These are phyloP conservation scores for Ophiostoma sp. DNA, from an alignment of 2,329 filamentous ascomycete genomes.

Conservation along the genomic window DNA sequence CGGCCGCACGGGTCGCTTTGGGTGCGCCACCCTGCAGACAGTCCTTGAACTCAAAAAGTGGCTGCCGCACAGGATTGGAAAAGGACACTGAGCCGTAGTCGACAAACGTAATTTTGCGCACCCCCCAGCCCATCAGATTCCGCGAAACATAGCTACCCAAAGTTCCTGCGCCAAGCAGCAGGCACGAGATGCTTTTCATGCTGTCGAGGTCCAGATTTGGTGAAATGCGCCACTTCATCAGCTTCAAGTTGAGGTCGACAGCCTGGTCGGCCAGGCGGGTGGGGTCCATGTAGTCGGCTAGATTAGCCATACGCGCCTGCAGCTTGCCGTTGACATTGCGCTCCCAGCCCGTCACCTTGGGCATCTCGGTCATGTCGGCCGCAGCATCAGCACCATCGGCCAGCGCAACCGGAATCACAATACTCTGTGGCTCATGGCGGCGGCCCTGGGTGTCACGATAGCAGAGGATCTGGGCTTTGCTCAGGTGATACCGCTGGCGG, in stretches of 20 bases:
- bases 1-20: constrained; percentile 77
- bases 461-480: constrained; percentile 76
- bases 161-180: constrained; percentile 87
- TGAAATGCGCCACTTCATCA: constrained; percentile 98
- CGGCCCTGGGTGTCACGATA: constrained; percentile 78
- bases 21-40: constrained; percentile 77
- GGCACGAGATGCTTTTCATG: constrained; percentile 84
- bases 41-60: constrained; percentile 84
- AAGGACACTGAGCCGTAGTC: constrained; percentile 92
- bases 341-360: constrained; percentile 95
- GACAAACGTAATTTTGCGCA: constrained; percentile 90
- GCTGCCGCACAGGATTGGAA: constrained; percentile 93
- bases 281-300: constrained; percentile 93
- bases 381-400: constrained; percentile 32
- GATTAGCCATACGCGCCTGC: constrained; percentile 68
- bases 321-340: constrained; percentile 74
- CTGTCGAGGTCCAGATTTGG: constrained; percentile 80
- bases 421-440: constrained; percentile 74
- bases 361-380: constrained; percentile 53
- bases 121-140: constrained; percentile 91
- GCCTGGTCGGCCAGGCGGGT: constrained; percentile 81
- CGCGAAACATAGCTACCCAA: constrained; percentile 90
- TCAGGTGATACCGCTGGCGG: constrained; percentile 71
- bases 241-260: constrained; percentile 90
- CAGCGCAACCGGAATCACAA: constrained; percentile 65